A percentile compares a stretch with the other conserved stretches of the same genome.
phyloP scores from a whole-genome alignment of 1,139 yeast genomes.

The Kodamaea sp. region DNA sequence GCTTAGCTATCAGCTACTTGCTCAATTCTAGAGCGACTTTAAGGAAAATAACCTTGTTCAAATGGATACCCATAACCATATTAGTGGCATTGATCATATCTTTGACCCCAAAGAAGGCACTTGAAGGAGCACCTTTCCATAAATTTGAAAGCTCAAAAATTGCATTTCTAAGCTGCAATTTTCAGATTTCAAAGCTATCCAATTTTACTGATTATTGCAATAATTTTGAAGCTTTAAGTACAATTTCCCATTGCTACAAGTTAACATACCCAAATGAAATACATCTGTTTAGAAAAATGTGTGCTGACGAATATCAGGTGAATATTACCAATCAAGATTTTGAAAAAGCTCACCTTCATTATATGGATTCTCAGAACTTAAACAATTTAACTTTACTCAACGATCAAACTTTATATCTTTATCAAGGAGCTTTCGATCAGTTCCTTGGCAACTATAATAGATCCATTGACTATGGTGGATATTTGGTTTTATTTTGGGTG shows the following conservation, averaged over 20 bases:
- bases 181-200: conserved; percentile 21
- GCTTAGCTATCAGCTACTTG: too few species aligned
- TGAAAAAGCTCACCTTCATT: conserved; percentile 24
- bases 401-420: conserved; percentile 6
- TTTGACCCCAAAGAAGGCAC: conserved; percentile 32
- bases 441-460: conserved; percentile 40
- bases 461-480: conserved; percentile 32
- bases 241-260: conserved; percentile 37
- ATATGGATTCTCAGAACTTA: too few species aligned
- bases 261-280: conserved; percentile 23
- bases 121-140: conserved; percentile 35
- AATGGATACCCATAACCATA: conserved; percentile 15
- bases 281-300: conserved; percentile 24
- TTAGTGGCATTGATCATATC: conserved; percentile 22
- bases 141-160: conserved; percentile 27
- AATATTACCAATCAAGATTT: conserved; percentile 29
- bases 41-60: background rate
- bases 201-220: conserved; percentile 6
- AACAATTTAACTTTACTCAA: too few species aligned
- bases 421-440: conserved; percentile 28
- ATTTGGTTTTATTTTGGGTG: conserved; percentile 31
- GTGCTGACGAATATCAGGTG: conserved; percentile 24
- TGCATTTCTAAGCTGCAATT: conserved; percentile 32
- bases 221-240: conserved; percentile 32
- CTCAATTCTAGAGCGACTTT: too few species aligned